These are phyloP conservation scores for Mortierella hygrophila DNA, from an alignment of 192 early-diverging fungal species.

Conservation along the genomic window DNA sequence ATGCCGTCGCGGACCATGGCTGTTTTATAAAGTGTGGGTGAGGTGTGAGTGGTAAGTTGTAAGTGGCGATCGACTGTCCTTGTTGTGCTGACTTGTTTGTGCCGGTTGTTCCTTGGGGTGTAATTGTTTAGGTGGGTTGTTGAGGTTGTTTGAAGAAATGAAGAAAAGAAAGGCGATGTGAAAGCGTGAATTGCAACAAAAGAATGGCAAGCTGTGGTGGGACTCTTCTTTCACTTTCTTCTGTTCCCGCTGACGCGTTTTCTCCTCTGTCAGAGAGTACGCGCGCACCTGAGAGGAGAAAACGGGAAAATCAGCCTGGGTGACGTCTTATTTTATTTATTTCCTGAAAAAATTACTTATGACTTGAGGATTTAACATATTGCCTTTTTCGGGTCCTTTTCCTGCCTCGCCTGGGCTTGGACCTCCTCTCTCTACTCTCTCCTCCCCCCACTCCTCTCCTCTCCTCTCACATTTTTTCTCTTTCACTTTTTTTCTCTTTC, in stretches of 20 bases:
- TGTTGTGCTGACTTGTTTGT: neutral
- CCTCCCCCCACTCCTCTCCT: neutral
- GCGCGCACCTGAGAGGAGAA: no score
- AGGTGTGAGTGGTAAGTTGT: neutral
- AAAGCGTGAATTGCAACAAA: neutral
- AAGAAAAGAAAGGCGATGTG: neutral
- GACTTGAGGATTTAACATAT: neutral
- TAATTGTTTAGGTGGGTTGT: neutral
- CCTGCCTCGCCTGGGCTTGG: neutral
- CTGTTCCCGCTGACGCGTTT: slow-evolving; percentile 1
- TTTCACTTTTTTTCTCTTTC: neutral
- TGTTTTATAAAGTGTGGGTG: neutral
- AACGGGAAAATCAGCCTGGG: neutral
- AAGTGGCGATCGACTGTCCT: neutral
- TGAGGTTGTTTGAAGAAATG: neutral
- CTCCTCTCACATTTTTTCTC: neutral
- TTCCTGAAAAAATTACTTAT: neutral
- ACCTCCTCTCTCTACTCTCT: neutral
- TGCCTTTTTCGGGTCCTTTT: neutral
- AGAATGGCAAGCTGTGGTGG: neutral
- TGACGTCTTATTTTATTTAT: neutral
- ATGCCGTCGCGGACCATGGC: slow-evolving; percentile 71
- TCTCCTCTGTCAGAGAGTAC: neutral
- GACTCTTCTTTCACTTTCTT: neutral
- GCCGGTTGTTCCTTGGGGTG: neutral